Conservation (phyloP, 2,329 filamentous ascomycete species). For the Clarireedia hainanense region DNA sequence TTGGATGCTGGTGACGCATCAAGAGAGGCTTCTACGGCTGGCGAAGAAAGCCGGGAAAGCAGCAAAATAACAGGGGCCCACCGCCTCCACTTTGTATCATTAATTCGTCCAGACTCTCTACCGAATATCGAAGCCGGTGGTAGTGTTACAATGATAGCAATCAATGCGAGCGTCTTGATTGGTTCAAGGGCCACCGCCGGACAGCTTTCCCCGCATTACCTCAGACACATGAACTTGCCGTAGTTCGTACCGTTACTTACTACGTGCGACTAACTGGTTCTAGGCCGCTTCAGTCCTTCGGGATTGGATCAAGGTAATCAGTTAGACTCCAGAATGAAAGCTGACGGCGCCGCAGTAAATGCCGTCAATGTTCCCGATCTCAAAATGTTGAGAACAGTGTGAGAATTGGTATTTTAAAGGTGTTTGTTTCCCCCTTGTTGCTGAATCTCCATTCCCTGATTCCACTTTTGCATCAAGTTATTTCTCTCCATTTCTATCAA, state of each 20-base stretch:
- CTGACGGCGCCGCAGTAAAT: background rate
- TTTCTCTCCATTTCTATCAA: background rate
- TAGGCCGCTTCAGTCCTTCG: background rate
- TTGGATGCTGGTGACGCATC: no score
- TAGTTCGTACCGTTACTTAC: background rate
- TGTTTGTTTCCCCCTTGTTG: background rate
- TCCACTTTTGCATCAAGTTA: background rate
- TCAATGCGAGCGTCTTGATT: background rate
- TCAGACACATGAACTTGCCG: conserved; percentile 3
- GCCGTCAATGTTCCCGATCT: background rate
- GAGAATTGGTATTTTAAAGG: background rate
- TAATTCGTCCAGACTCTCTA: background rate
- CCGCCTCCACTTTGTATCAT: background rate
- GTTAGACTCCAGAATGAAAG: background rate
- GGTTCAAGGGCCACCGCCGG: background rate
- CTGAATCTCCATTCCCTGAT: background rate
- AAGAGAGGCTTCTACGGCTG: background rate
- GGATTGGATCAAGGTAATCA: conserved; percentile 2
- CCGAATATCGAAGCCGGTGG: conserved; percentile 11
- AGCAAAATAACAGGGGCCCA: background rate
- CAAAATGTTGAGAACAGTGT: background rate
- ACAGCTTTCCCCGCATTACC: conserved; percentile 2
- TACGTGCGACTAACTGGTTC: background rate
- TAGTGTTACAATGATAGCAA: background rate
- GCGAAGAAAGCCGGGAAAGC: background rate